phyloP scores from a whole-genome alignment of 768 basidiomycete species.

The Crepidotus variabilis region DNA sequence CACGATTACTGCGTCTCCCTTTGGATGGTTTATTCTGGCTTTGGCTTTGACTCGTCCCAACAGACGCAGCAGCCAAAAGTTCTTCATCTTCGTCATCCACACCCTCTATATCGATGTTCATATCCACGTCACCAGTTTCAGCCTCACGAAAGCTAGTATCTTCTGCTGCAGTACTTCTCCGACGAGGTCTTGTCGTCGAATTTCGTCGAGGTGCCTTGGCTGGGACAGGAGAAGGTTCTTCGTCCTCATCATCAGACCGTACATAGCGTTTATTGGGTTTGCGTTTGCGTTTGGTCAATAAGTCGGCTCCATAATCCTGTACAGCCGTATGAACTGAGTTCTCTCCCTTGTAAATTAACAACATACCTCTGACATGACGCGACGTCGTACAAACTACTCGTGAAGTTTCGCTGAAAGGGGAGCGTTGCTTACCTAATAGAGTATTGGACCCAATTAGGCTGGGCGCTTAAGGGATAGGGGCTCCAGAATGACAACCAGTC shows the following conservation, averaged over 20 bases:
- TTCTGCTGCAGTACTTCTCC: slow-evolving; percentile 2
- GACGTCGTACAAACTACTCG: too few relatives aligned
- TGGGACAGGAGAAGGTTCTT: neutral
- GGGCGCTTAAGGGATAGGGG: neutral
- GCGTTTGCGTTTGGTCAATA: slow-evolving; percentile 11
- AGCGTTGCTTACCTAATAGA: neutral
- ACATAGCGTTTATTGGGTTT: slow-evolving; percentile 16
- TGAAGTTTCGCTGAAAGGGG: slow-evolving; percentile 1
- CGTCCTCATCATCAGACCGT: slow-evolving; percentile 15
- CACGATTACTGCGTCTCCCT: neutral
- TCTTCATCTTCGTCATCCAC: slow-evolving; percentile 1
- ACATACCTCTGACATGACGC: neutral
- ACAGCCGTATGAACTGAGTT: neutral
- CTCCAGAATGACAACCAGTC: neutral
- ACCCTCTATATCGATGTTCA: neutral
- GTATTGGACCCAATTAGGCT: neutral
- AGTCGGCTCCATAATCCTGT: neutral
- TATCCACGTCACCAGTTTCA: neutral
- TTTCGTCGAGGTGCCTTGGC: neutral
- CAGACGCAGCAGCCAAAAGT: neutral
- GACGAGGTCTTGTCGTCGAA: neutral
- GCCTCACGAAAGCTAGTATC: neutral
- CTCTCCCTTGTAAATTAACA: neutral
- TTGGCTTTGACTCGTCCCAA: slow-evolving; percentile 1
- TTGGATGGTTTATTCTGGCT: neutral